Evolutionary conservation across 352 stramenopile genomes (phyloP).

Genomic region (Globisporangium apiculatum): DNA sequence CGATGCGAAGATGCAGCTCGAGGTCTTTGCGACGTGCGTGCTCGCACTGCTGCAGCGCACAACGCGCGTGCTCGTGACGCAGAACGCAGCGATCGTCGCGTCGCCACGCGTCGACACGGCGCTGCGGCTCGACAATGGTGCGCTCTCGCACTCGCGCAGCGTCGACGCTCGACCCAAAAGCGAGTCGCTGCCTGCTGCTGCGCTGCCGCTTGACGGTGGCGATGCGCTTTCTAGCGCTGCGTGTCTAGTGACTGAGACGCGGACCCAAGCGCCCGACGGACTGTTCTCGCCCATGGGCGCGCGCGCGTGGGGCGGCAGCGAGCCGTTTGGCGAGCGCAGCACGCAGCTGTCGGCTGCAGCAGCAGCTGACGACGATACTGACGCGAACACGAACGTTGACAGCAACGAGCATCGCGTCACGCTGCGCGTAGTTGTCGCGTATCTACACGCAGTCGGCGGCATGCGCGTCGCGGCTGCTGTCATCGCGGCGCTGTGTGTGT

Average conservation of each 20-base stretch:
- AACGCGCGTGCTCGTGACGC: slow-evolving; percentile 62
- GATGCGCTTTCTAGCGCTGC: not conserved
- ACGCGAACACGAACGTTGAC: not conserved
- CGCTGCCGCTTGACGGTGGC: slow-evolving; percentile 26
- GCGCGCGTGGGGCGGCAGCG: not conserved
- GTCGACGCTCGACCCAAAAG: slow-evolving; percentile 21
- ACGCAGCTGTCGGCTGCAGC: not conserved
- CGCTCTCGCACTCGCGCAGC: slow-evolving; percentile 40
- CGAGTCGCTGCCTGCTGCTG: slow-evolving; percentile 14
- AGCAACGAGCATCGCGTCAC: slow-evolving; percentile 22
- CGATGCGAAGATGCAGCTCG: slow-evolving; percentile 57
- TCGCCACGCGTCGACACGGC: slow-evolving; percentile 56
- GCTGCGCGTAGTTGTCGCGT: slow-evolving; percentile 32
- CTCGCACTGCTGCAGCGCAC: slow-evolving; percentile 53
- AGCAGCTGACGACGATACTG: slow-evolving; percentile 6
- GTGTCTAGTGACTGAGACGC: too few relatives aligned
- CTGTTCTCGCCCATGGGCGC: slow-evolving; percentile 14
- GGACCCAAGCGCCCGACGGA: slow-evolving; percentile 9
- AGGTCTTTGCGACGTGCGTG: slow-evolving; percentile 82
- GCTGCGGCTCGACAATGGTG: slow-evolving; percentile 42
- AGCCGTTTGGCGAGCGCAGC: not conserved
- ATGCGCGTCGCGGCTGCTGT: slow-evolving; percentile 36
- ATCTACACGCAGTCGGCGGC: slow-evolving; percentile 39
- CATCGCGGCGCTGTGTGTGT: slow-evolving; percentile 64
- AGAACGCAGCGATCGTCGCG: slow-evolving; percentile 55